A percentile compares a stretch with the other conserved stretches of the same genome.
Evolutionary conservation across 208 protist genomes (phyloP).

Genomic region (Crithidia expoeki): DNA sequence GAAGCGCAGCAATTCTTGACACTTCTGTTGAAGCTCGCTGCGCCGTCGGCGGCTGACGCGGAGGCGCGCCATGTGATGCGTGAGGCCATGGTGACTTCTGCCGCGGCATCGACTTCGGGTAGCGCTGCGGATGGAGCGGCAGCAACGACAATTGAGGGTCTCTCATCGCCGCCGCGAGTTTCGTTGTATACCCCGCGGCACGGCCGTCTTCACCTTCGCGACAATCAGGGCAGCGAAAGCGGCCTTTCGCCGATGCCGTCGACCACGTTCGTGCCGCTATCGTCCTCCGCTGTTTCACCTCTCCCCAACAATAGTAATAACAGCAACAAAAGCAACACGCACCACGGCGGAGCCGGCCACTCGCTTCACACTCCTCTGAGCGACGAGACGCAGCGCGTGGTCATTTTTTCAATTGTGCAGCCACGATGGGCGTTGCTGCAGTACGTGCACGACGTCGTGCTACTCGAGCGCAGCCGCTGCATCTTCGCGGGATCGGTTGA

Average conservation of each 20-base stretch:
- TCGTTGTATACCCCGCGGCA: constrained; percentile 31
- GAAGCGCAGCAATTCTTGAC: constrained; percentile 65
- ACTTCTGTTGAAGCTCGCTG: constrained; percentile 48
- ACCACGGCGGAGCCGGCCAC: neutral
- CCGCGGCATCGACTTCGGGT: neutral
- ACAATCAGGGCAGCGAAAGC: neutral
- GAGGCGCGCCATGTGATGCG: constrained; percentile 28
- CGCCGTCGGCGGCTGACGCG: constrained; percentile 34
- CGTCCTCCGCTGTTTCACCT: neutral
- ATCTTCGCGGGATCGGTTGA: constrained; percentile 49
- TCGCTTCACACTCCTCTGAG: neutral
- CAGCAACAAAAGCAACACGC: neutral
- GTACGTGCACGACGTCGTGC: constrained; percentile 65
- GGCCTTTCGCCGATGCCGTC: neutral
- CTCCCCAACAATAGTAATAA: neutral
- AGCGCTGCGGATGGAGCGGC: neutral
- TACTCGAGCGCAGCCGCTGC: constrained; percentile 47
- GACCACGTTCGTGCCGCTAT: neutral
- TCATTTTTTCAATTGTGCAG: constrained; percentile 57
- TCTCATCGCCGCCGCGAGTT: neutral
- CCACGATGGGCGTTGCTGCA: constrained; percentile 68
- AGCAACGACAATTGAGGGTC: neutral
- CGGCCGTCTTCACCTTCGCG: constrained; percentile 8
- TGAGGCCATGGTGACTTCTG: constrained; percentile 21
- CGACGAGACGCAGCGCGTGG: constrained; percentile 31